Evolutionary conservation across 495 filamentous ascomycete species (phyloP).

Genomic region (Parmelia sp.): DNA sequence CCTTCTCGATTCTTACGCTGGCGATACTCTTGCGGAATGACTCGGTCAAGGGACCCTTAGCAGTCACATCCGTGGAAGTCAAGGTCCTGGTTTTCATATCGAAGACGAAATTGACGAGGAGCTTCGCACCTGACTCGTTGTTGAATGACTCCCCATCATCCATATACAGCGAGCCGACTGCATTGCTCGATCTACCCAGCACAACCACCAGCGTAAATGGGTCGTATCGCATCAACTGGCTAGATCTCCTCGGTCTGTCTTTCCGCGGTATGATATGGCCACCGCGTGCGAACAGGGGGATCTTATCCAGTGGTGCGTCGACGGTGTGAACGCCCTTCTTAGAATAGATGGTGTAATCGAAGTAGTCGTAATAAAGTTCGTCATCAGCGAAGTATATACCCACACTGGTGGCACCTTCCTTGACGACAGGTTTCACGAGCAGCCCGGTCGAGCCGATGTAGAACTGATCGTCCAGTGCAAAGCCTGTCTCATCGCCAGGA

Average conservation of each 20-base stretch:
- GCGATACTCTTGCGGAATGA: constrained; percentile 71
- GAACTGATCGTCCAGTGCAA: constrained; percentile 86
- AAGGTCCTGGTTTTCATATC: constrained; percentile 3
- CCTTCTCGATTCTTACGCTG: constrained; percentile 68
- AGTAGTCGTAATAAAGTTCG: constrained; percentile 90
- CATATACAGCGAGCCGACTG: constrained; percentile 77
- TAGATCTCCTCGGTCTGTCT: constrained; percentile 86
- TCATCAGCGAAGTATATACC: constrained; percentile 82
- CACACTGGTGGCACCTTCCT: constrained; percentile 60
- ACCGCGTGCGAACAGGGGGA: constrained; percentile 83
- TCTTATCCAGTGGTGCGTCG: constrained; percentile 71
- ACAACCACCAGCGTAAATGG: constrained; percentile 84
- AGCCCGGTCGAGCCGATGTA: constrained; percentile 83
- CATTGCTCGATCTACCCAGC: constrained; percentile 53
- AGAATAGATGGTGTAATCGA: constrained; percentile 67
- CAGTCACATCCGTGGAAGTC: constrained; percentile 5
- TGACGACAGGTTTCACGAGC: constrained; percentile 78
- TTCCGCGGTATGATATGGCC: constrained; percentile 88
- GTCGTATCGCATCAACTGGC: constrained; percentile 84
- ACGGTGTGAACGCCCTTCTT: constrained; percentile 61
- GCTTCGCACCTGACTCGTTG: constrained; percentile 73
- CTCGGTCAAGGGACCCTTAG: constrained; percentile 49
- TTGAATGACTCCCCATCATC: constrained; percentile 94
- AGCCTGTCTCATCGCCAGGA: constrained; percentile 77
- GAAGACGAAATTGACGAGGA: constrained; percentile 68